phyloP scores from a whole-genome alignment of 192 early-diverging fungal genomes.

The Allomyces macrogynus region DNA sequence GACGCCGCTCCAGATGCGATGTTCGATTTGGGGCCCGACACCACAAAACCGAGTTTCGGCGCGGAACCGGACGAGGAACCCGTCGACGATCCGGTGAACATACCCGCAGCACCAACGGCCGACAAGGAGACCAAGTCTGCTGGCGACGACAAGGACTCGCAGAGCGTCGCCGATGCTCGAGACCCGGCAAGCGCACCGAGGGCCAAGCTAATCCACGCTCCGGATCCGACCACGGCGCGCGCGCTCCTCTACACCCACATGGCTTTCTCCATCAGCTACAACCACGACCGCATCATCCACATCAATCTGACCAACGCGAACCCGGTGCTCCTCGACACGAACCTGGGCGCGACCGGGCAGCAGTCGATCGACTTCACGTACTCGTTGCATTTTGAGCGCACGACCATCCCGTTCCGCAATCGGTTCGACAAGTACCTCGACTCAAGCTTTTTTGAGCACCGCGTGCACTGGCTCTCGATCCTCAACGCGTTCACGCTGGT shows the following conservation, averaged over 20 bases:
- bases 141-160: background rate
- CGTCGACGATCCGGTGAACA: background rate
- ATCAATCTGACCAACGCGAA: constrained; percentile 18
- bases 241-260: background rate
- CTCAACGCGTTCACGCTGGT: constrained; percentile 89
- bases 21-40: too few relatives aligned
- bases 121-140: too few relatives aligned
- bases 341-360: constrained; percentile 1
- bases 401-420: constrained; percentile 35
- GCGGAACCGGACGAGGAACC: background rate
- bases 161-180: too few relatives aligned
- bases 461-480: constrained; percentile 88
- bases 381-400: constrained; percentile 39
- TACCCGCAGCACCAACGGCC: too few relatives aligned
- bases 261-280: background rate
- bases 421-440: constrained; percentile 74
- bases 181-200: too few relatives aligned
- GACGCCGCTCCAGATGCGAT: background rate
- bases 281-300: constrained; percentile 23
- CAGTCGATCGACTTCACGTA: constrained; percentile 41
- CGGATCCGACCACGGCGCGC: background rate
- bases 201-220: background rate
- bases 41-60: too few relatives aligned
- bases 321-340: constrained; percentile 12
- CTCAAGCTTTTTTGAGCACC: constrained; percentile 61